These are phyloP conservation scores for Aspergillus ustus DNA, from an alignment of 2,329 filamentous ascomycete genomes.

Conservation along the genomic window DNA sequence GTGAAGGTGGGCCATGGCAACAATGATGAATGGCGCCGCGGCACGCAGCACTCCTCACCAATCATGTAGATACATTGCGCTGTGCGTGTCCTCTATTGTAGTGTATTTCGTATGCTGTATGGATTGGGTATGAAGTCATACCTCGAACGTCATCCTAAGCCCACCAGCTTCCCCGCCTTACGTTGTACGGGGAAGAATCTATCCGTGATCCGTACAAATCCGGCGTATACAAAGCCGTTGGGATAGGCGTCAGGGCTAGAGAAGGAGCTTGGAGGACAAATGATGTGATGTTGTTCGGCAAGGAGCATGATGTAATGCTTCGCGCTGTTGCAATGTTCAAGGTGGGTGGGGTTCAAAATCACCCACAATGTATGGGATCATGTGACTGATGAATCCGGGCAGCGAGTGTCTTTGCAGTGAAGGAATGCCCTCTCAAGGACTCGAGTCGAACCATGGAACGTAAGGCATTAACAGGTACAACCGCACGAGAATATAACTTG, in stretches of 20 bases:
- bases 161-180: background rate
- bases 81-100: no score
- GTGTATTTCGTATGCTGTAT: background rate
- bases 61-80: background rate
- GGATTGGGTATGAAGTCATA: background rate
- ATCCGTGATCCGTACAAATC: background rate
- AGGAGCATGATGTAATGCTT: background rate
- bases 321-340: background rate
- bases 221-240: background rate
- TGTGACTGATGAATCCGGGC: background rate
- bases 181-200: background rate
- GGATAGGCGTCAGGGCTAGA: background rate
- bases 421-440: no score
- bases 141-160: background rate
- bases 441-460: background rate
- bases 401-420: background rate
- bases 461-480: background rate
- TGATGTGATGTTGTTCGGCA: background rate
- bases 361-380: background rate
- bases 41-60: background rate
- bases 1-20: background rate
- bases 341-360: background rate
- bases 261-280: background rate
- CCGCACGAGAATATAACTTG: background rate
- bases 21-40: background rate